Conservation (phyloP, 768 basidiomycete species). For the Termitomyces sp. region DNA sequence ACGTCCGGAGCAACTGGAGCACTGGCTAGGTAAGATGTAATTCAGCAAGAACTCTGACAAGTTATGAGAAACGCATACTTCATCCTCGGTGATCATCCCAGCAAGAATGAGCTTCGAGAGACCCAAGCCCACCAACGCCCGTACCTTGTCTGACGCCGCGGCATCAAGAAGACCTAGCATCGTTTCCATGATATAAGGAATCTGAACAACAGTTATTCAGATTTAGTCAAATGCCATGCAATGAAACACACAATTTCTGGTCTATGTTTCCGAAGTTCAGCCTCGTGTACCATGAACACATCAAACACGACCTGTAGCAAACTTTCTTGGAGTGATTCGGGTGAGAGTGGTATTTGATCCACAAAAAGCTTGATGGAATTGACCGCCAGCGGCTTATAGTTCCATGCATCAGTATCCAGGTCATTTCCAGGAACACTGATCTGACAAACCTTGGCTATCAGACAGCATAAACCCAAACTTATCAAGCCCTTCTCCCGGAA, state of each 20-base stretch:
- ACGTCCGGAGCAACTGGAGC: conserved; percentile 39
- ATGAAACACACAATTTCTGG: conserved; percentile 16
- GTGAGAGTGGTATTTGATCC: conserved; percentile 51
- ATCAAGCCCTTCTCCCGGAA: conserved; percentile 64
- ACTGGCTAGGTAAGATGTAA: conserved; percentile 37
- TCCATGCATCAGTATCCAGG: not conserved
- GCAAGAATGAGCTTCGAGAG: conserved; percentile 81
- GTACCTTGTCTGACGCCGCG: conserved; percentile 52
- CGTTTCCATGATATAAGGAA: conserved; percentile 15
- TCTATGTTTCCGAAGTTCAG: conserved; percentile 31
- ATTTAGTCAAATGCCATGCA: not conserved
- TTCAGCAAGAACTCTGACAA: conserved; percentile 18
- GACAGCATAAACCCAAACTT: conserved; percentile 65
- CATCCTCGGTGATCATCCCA: conserved; percentile 67
- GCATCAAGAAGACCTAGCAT: conserved; percentile 31
- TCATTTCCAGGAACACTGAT: not conserved
- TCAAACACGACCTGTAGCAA: conserved; percentile 85
- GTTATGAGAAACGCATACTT: conserved; percentile 36
- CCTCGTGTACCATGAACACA: conserved; percentile 78
- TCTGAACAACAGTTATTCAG: conserved; percentile 9
- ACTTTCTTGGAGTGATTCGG: conserved; percentile 59
- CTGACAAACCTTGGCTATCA: conserved; percentile 58
- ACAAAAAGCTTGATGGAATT: conserved; percentile 56
- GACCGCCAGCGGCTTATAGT: conserved; percentile 23
- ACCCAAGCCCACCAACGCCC: conserved; percentile 71